Evolutionary conservation across 2,329 filamentous ascomycete species (phyloP).

Genomic region (Diaporthe ampelina): DNA sequence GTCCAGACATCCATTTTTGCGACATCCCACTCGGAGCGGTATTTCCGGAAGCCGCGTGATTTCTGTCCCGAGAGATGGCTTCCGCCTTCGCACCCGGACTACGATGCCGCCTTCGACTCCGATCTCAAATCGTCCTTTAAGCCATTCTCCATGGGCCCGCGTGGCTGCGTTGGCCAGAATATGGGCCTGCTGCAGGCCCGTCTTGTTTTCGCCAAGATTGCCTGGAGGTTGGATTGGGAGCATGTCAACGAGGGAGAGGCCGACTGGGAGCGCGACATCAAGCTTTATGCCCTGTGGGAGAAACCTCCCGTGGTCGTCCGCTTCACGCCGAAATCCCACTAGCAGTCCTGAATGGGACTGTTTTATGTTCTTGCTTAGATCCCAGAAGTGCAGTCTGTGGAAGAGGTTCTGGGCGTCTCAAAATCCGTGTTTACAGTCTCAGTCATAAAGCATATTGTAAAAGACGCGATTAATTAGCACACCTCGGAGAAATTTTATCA

Average conservation of each 20-base stretch:
- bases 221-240: background rate
- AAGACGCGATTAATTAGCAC: too few relatives aligned
- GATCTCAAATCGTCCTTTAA: background rate
- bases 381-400: too few relatives aligned
- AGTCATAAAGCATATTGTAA: too few relatives aligned
- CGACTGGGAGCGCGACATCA: background rate
- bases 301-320: background rate
- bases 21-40: background rate
- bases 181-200: background rate
- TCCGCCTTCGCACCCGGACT: background rate
- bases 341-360: background rate
- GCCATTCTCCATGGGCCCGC: background rate
- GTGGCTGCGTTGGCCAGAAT: background rate
- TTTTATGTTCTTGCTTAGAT: background rate
- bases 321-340: background rate
- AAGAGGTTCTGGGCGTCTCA: too few relatives aligned
- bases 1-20: constrained; percentile 9
- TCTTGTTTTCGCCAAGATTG: background rate
- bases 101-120: background rate
- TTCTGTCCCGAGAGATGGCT: constrained; percentile 6
- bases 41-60: background rate
- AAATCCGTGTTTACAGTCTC: too few relatives aligned
- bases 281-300: background rate
- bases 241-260: background rate
- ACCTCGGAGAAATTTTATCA: too few relatives aligned